Evolutionary conservation across 2,329 filamentous ascomycete genomes (phyloP).

Genomic region (Microdochium trichocladiopsis): DNA sequence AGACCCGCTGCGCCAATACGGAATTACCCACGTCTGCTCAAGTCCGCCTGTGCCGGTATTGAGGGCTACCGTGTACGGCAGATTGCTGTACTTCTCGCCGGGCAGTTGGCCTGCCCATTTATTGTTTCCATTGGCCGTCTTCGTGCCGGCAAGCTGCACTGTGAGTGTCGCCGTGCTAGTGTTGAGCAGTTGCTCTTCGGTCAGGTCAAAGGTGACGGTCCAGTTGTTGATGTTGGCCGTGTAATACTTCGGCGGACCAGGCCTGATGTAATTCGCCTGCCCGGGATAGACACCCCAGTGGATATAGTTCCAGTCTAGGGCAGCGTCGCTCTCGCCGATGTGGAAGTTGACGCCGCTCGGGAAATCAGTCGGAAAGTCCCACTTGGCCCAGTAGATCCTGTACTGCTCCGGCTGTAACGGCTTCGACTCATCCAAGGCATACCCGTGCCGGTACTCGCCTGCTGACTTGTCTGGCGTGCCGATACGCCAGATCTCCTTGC

Average conservation of each 20-base stretch:
- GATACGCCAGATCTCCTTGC: constrained; percentile 53
- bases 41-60: constrained; percentile 22
- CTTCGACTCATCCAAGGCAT: constrained; percentile 37
- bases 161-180: constrained; percentile 48
- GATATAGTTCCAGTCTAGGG: constrained; percentile 50
- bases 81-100: constrained; percentile 41
- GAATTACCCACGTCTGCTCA: constrained; percentile 46
- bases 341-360: constrained; percentile 49
- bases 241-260: constrained; percentile 23
- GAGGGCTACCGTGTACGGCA: constrained; percentile 36
- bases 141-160: constrained; percentile 54
- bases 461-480: constrained; percentile 53
- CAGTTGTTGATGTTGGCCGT: constrained; percentile 47
- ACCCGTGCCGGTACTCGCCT: constrained; percentile 53
- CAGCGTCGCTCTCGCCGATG: constrained; percentile 41
- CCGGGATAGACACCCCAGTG: constrained; percentile 58
- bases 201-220: constrained; percentile 46
- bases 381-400: constrained; percentile 51
- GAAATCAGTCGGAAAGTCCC: constrained; percentile 53
- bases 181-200: constrained; percentile 28
- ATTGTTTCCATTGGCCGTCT: constrained; percentile 50
- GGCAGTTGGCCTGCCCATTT: constrained; percentile 45
- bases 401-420: constrained; percentile 47
- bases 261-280: constrained; percentile 36
- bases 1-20: constrained; percentile 47